phyloP scores from a whole-genome alignment of 2,329 filamentous ascomycete genomes.

The Penicillium sp. region DNA sequence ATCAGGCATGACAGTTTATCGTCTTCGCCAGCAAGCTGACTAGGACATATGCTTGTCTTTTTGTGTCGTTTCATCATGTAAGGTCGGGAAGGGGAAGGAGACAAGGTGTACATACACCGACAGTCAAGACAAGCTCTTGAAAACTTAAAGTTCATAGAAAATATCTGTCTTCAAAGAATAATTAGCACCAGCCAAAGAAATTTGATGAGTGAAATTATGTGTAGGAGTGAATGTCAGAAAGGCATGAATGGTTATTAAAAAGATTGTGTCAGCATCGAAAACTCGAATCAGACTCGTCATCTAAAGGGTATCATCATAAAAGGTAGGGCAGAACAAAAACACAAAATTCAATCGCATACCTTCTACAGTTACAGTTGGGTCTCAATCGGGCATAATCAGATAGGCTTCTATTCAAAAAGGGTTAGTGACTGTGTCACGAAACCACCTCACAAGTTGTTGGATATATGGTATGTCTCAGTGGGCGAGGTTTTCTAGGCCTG shows the following conservation, averaged over 20 bases:
- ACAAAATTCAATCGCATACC: conserved; percentile 15
- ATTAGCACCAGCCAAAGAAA: conserved; percentile 3
- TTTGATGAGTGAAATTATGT: conserved; percentile 5
- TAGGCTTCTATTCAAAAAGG: conserved; percentile 17
- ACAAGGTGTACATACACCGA: conserved; percentile 31
- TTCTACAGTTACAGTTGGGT: conserved; percentile 14
- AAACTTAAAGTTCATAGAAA: neutral
- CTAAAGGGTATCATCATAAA: conserved; percentile 54
- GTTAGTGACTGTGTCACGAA: conserved; percentile 30
- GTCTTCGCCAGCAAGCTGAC: conserved; percentile 53
- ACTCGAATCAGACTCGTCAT: conserved; percentile 66
- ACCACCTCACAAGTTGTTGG: conserved; percentile 20
- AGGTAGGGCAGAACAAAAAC: conserved; percentile 4
- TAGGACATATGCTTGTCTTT: conserved; percentile 99
- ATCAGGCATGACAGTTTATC: conserved; percentile 53
- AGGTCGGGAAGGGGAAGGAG: conserved; percentile 26
- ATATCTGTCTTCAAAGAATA: conserved; percentile 1
- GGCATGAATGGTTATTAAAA: conserved; percentile 60
- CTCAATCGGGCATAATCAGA: conserved; percentile 11
- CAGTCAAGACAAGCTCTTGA: neutral
- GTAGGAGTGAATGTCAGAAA: conserved; percentile 42
- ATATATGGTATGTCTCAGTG: conserved; percentile 63
- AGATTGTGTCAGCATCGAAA: conserved; percentile 59
- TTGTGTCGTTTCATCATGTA: conserved; percentile 79
- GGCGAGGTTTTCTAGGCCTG: conserved; percentile 99